Conservation (phyloP, 768 basidiomycete genomes). For the Suillus ampliporus region DNA sequence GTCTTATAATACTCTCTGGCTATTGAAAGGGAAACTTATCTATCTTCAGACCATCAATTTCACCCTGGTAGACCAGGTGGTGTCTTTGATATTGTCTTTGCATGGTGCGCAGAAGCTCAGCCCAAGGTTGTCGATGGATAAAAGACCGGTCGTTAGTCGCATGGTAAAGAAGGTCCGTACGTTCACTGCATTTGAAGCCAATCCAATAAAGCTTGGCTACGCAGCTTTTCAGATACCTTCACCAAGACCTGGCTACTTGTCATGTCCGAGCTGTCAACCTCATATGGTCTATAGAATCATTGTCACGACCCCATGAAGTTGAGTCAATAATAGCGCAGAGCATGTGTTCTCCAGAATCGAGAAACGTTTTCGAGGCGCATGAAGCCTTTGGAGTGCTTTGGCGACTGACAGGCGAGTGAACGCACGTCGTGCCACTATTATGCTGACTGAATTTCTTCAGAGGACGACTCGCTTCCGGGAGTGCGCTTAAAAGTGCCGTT, state of each 20-base stretch:
- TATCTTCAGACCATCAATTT: constrained; percentile 63
- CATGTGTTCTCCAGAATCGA: constrained; percentile 60
- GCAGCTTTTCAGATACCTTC: constrained; percentile 77
- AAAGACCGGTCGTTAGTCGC: constrained; percentile 57
- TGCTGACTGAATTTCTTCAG: constrained; percentile 44
- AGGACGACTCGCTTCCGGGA: constrained; percentile 83
- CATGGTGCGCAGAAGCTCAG: constrained; percentile 54
- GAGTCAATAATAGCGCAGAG: constrained; percentile 81
- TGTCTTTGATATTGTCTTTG: constrained; percentile 61
- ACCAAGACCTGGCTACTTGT: constrained; percentile 66
- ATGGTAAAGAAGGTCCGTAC: constrained; percentile 58
- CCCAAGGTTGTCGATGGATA: constrained; percentile 60
- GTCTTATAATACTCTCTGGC: constrained; percentile 20
- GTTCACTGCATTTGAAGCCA: background rate
- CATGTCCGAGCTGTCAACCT: constrained; percentile 83
- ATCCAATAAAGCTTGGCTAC: constrained; percentile 16
- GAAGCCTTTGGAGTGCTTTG: constrained; percentile 94
- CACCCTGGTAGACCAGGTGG: constrained; percentile 64
- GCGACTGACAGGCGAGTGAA: constrained; percentile 76
- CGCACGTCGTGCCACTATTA: background rate
- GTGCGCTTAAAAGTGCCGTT: constrained; percentile 84
- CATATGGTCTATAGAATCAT: constrained; percentile 78
- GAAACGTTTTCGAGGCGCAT: constrained; percentile 60
- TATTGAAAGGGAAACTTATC: constrained; percentile 17
- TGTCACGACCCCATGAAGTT: constrained; percentile 61